These are phyloP conservation scores for Fusarium hostae DNA, from an alignment of 2,329 filamentous ascomycete genomes.

Conservation along the genomic window DNA sequence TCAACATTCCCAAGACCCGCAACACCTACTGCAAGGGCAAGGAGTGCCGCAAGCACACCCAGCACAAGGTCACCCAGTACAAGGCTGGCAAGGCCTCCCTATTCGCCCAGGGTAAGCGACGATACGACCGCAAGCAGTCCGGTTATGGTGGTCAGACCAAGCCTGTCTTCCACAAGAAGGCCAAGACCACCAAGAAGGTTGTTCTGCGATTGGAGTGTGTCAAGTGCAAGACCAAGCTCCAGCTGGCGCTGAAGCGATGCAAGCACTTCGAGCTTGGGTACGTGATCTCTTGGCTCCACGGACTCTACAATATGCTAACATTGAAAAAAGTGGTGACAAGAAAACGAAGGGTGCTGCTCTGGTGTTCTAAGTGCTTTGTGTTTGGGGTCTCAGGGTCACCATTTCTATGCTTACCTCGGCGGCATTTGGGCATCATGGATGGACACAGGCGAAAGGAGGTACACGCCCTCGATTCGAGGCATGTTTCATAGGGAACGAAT, in stretches of 20 bases:
- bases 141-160: constrained; percentile 99
- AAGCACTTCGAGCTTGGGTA: constrained; percentile 99
- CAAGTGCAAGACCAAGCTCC: constrained; percentile 96
- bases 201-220: constrained; percentile 98
- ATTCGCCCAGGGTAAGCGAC: constrained; percentile 98
- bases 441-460: constrained; percentile 62
- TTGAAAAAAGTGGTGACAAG: constrained; percentile 90
- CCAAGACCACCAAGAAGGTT: constrained; percentile 99
- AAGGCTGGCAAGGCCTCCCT: constrained; percentile 96
- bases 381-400: constrained; percentile 51
- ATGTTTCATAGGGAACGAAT: constrained; percentile 59
- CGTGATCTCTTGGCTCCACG: constrained; percentile 52
- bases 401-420: constrained; percentile 58
- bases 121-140: constrained; percentile 99
- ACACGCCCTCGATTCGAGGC: constrained; percentile 57
- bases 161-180: constrained; percentile 99
- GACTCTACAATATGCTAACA: constrained; percentile 53
- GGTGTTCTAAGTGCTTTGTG: constrained; percentile 87
- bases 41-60: constrained; percentile 91
- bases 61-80: constrained; percentile 96
- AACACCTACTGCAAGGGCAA: constrained; percentile 98
- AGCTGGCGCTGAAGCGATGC: constrained; percentile 99
- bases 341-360: constrained; percentile 99
- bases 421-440: constrained; percentile 61
- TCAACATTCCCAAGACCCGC: constrained; percentile 98